These are phyloP conservation scores for Simplicillium sp. DNA, from an alignment of 2,329 filamentous ascomycete species.

Conservation along the genomic window DNA sequence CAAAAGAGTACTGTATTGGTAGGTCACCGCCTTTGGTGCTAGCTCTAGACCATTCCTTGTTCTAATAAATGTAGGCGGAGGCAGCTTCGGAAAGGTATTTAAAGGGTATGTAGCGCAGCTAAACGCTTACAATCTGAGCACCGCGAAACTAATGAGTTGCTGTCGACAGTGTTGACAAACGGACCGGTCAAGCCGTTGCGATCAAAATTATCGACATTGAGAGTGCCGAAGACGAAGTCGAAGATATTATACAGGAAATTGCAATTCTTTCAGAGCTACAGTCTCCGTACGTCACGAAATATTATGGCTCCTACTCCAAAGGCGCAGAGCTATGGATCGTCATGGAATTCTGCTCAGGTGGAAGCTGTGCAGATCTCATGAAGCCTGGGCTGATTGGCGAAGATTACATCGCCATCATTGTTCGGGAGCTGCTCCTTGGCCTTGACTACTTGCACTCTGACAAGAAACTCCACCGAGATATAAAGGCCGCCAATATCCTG, in stretches of 20 bases:
- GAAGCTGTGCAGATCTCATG: slow-evolving; percentile 92
- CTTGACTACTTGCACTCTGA: slow-evolving; percentile 90
- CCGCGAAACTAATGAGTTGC: slow-evolving; percentile 1
- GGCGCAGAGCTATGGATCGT: slow-evolving; percentile 97
- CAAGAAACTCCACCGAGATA: slow-evolving; percentile 92
- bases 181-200: slow-evolving; percentile 84
- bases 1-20: slow-evolving; percentile 87
- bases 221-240: slow-evolving; percentile 97
- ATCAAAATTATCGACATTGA: slow-evolving; percentile 99
- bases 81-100: slow-evolving; percentile 97
- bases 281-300: slow-evolving; percentile 94
- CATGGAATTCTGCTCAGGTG: slow-evolving; percentile 98
- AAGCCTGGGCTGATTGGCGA: slow-evolving; percentile 86
- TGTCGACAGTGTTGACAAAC: slow-evolving; percentile 70
- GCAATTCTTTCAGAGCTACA: slow-evolving; percentile 93
- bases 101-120: slow-evolving; percentile 61
- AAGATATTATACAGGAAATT: slow-evolving; percentile 98
- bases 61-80: slow-evolving; percentile 55
- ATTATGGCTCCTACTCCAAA: slow-evolving; percentile 94
- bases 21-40: slow-evolving; percentile 13
- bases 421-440: slow-evolving; percentile 80
- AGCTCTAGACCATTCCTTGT: too few species aligned
- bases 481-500: slow-evolving; percentile 94
- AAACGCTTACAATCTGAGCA: neutral
- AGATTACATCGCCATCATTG: slow-evolving; percentile 94